phyloP scores from a whole-genome alignment of 257 asterid species.

The Salvia splendens region DNA sequence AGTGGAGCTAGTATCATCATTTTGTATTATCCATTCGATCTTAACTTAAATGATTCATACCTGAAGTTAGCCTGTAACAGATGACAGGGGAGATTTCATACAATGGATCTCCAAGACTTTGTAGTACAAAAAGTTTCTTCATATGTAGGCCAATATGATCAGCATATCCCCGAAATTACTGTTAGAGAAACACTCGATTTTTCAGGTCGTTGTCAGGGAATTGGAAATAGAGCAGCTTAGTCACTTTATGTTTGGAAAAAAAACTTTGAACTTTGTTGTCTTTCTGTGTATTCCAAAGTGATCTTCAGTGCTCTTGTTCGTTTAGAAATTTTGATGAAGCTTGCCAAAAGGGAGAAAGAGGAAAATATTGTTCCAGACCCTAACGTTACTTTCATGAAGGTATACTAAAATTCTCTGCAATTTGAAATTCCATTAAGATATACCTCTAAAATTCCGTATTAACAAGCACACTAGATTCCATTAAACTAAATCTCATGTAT shows the following conservation, averaged over 20 bases:
- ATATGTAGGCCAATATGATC: slow-evolving; percentile 63
- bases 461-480: too few species aligned
- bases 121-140: slow-evolving; percentile 71
- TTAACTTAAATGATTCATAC: too few species aligned
- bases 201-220: slow-evolving; percentile 66
- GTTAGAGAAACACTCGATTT: slow-evolving; percentile 68
- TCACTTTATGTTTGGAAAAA: slow-evolving; percentile 13
- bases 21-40: too few species aligned
- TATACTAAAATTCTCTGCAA: background rate
- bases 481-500: too few species aligned
- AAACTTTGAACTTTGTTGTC: background rate
- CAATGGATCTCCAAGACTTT: slow-evolving; percentile 61
- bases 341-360: slow-evolving; percentile 63
- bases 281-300: background rate
- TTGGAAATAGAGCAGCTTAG: slow-evolving; percentile 62
- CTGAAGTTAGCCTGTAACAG: slow-evolving; percentile 31
- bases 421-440: too few species aligned
- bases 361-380: slow-evolving; percentile 71
- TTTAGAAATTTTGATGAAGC: slow-evolving; percentile 57
- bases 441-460: too few species aligned
- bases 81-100: slow-evolving; percentile 60
- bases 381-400: slow-evolving; percentile 72
- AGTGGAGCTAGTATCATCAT: too few species aligned
- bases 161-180: slow-evolving; percentile 74
- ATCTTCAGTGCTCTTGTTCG: too few species aligned